Conservation (phyloP, 192 early-diverging fungal genomes). For the Backusella australiensis region DNA sequence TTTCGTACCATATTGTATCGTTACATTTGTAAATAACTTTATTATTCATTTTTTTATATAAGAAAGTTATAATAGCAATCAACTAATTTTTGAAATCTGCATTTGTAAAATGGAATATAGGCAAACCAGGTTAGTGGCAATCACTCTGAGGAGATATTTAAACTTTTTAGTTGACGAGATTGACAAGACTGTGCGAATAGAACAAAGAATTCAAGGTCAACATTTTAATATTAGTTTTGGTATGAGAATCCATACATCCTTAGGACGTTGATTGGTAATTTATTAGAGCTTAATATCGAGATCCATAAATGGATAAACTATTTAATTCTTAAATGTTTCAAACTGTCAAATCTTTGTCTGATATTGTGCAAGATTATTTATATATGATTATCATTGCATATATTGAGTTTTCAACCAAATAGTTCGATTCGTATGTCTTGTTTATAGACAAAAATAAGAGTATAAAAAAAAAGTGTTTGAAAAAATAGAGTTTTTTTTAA, state of each 20-base stretch:
- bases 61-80: background rate
- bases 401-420: background rate
- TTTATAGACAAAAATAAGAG: background rate
- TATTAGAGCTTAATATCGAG: background rate
- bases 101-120: background rate
- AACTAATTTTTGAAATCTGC: background rate
- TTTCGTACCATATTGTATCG: background rate
- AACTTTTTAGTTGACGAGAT: background rate
- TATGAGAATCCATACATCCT: background rate
- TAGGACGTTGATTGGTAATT: background rate
- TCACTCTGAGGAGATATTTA: background rate
- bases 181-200: background rate
- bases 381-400: background rate
- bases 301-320: background rate
- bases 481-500: background rate
- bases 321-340: background rate
- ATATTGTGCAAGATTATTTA: background rate
- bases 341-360: background rate
- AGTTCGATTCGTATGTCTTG: background rate
- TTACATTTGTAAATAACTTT: background rate
- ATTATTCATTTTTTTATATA: background rate
- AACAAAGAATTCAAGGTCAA: background rate
- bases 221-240: background rate
- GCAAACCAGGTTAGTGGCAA: background rate
- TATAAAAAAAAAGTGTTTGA: background rate